Percentiles rank a stretch among this genome's conserved stretches.
phyloP scores from a whole-genome alignment of 1,139 yeast species.

The Kodamaea ohmeri region DNA sequence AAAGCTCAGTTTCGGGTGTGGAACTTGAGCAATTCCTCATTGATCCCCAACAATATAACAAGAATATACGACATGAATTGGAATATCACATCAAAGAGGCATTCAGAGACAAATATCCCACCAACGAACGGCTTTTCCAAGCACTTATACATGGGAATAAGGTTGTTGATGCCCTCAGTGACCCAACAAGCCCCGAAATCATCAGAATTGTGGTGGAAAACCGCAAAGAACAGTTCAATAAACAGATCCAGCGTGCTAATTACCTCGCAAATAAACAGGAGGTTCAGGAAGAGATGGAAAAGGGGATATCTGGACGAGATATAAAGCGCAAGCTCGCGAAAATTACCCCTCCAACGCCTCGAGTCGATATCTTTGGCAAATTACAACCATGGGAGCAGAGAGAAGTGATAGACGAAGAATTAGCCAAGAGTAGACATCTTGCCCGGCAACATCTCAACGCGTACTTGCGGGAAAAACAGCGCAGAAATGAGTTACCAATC shows the following conservation, averaged over 20 bases:
- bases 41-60: constrained; percentile 14
- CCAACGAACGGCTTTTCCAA: background rate
- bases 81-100: constrained; percentile 18
- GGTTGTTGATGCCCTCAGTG: background rate
- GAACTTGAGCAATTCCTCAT: constrained; percentile 11
- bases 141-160: constrained; percentile 6
- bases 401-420: constrained; percentile 12
- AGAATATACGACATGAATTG: constrained; percentile 19
- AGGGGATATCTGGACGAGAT: constrained; percentile 6
- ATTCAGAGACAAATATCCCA: constrained; percentile 14
- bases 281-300: constrained; percentile 13
- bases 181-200: background rate
- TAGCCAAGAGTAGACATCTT: constrained; percentile 16
- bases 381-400: constrained; percentile 10
- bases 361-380: constrained; percentile 7
- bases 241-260: constrained; percentile 19
- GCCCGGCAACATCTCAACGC: constrained; percentile 31
- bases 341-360: constrained; percentile 2
- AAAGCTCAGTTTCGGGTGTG: background rate
- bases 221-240: constrained; percentile 16
- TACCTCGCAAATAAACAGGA: constrained; percentile 9
- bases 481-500: constrained; percentile 26
- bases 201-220: constrained; percentile 8
- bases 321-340: constrained; percentile 5
- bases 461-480: constrained; percentile 31